Evolutionary conservation across 2,329 filamentous ascomycete genomes (phyloP), one percentile per base, ranked within the genome.

Genomic region (Colletotrichum scovillei): DNA sequence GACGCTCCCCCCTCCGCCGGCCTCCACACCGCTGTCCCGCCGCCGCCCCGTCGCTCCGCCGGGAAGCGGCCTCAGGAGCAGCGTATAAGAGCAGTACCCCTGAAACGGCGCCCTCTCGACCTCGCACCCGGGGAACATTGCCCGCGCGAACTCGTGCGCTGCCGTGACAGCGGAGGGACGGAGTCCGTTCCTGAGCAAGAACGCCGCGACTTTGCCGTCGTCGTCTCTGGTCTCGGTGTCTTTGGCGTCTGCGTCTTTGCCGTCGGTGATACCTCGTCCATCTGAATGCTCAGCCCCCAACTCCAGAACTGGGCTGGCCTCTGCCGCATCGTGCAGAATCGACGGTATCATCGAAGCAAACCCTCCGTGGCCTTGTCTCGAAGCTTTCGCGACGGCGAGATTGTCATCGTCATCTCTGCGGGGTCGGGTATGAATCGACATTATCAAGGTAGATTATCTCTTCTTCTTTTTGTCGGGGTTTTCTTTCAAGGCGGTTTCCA

Each of bases 11-110:
- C 53, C 64, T 8, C 46, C 46, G 1, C 53, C 32, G 19, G 56
- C 60, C 12, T 62, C 70, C 2, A 38, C 32, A 8, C 66, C 59
- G 24, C 60, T 63, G 22, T 72, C 69, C 57, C 69, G 52, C n/a
- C 66, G 46, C 11, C 30, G 38, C 32, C 7, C 12, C 26, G 30
- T 11, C 19, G 19, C 38, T 42, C 6, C 14, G 19, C 81, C 76
- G 5, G 79, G 73, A 11, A 6, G 62, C n/a, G 62, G 62, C 28
- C 82, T 82, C 19, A 86, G 78, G 28, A 81, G 78, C 7, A 89
- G 73, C 0, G 88, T 89, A 75, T 88, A 85, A 2, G 87, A 89
- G 75, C 88, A 90, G 74, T 86, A 88, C 22, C 87, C 88, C 75
- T 89, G 88, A 5, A 80, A 80, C 7, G 80, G 76, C 8, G 81